Evolutionary conservation across 2,329 filamentous ascomycete genomes (phyloP), one percentile per base, ranked within the genome.

Genomic region (Hypoxylon sp.): DNA sequence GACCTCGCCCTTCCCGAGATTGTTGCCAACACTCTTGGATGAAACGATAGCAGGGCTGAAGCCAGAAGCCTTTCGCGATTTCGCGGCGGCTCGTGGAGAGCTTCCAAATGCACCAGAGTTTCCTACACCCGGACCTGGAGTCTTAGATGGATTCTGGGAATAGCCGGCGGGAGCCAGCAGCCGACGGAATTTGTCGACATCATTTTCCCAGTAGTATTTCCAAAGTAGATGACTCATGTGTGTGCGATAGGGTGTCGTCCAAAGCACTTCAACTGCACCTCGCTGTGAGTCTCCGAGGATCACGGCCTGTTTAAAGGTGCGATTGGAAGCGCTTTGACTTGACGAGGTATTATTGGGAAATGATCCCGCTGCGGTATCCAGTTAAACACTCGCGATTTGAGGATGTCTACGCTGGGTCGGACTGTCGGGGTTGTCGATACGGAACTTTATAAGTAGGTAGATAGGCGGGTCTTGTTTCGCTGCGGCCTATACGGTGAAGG

Each of bases 221-320:
- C 95, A 98, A 81, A 99, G 90, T 88, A 92, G 89, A 85, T 94
- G 91, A 91, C 93, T 98, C 95, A 98, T 96, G 89, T 89, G 89
- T 83, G 79, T 80, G 74, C 45, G 51, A 73, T 76, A 69, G 72
- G 76, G 67, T 73, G 74, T 79, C 77, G 80, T 80, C 80, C 78
- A 79, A 78, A 80, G 73, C 83, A 82, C 84, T 88, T 86, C 82
- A 83, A 83, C 80, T 81, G 87, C 91, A 90, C 93, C 93, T 97
- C 91, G 93, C 93, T 93, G 90, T 93, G 90, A 91, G 75, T 89
- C 92, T 91, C 91, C 72, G 73, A 63, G 90, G 91, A 90, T 86
- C 91, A 94, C 93, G 92, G 93, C 93, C 78, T 94, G 77, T 94
- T 96, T 94, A 93, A 95, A 94, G 92, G 92, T 85, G 85, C 84